Evolutionary conservation across 2,329 filamentous ascomycete species (phyloP).

Genomic region (Lomentospora prolificans): DNA sequence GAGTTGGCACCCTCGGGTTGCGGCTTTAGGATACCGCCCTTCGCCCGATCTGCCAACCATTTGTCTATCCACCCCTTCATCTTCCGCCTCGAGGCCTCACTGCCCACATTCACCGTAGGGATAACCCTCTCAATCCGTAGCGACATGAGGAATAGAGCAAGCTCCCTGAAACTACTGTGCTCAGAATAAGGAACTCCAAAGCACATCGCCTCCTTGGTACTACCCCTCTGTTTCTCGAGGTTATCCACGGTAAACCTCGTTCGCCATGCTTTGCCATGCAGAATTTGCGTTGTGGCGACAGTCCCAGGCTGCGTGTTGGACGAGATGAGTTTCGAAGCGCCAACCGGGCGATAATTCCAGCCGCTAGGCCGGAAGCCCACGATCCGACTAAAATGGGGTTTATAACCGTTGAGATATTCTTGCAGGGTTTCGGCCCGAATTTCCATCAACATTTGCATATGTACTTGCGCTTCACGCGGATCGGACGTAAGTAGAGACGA

Average conservation of each 20-base stretch:
- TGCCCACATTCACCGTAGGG: conserved; percentile 79
- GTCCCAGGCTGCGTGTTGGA: conserved; percentile 39
- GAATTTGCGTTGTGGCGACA: conserved; percentile 38
- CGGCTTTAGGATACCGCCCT: conserved; percentile 37
- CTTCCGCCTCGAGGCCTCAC: conserved; percentile 42
- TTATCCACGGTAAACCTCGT: conserved; percentile 62
- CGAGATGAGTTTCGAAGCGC: conserved; percentile 37
- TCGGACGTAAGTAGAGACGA: conserved; percentile 66
- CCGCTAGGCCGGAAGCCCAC: conserved; percentile 89
- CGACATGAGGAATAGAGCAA: conserved; percentile 87
- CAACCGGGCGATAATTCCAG: conserved; percentile 76
- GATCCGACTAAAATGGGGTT: conserved; percentile 72
- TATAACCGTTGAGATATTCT: conserved; percentile 75
- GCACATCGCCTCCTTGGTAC: conserved; percentile 71
- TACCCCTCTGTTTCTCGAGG: conserved; percentile 72
- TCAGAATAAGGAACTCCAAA: conserved; percentile 95
- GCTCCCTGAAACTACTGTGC: conserved; percentile 87
- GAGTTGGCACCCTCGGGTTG: conserved; percentile 21
- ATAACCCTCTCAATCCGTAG: conserved; percentile 82
- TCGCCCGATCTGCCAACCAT: conserved; percentile 49
- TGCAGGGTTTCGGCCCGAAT: conserved; percentile 83
- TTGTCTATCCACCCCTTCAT: conserved; percentile 59
- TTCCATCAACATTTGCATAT: conserved; percentile 95
- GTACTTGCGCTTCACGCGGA: conserved; percentile 80
- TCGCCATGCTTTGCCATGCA: conserved; percentile 61